Base-by-base conservation (phyloP, 805 yeast species). In the Saturnispora gosingensis region DNA sequence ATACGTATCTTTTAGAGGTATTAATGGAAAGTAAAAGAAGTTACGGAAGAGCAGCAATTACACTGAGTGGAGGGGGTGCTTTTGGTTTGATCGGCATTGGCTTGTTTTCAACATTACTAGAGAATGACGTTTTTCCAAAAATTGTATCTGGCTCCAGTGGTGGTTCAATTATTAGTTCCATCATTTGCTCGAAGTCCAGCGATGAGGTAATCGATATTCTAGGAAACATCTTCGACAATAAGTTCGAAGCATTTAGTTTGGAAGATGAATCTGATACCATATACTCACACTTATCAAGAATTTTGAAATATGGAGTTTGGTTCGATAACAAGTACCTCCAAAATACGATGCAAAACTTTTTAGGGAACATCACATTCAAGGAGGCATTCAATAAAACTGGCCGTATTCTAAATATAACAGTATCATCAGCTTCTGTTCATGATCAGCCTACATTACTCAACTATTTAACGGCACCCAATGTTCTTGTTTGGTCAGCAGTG, bases 381-480 rank as follows among this genome's bases (percentile, higher is more conserved):
- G 98, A 91, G 67, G 96, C 97, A 0, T 91, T 88, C 64, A 88
- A 93, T 63, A 78, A 96, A 60, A 90, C 97, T 0, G 96, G 98
- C 0, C 78, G 90, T 53, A 86, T 93, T n/a, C 72, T 93, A 54
- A 93, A 93, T 63, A 86, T 93, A 45, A 90, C 97, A 0, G 99
- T 93, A 0, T 88, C 97, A 0, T 85, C 97, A 1, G 90, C 95
- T 0, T 83, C 95, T 1, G 73, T 85, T 27, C 91, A 88, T 64
- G 99, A 95, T 61, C 96, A 88, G 65, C 95, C 97, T 3, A 72
- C 95, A 27, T 68, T 93, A 18, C 72, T 93, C 45, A 85, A 86
- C 61, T 83, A 85, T 62, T 68, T 86, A 53, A 85, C 93, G 0
- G 87, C 91, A 0, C 93, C 93, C 1, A 80, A 86, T 59, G 90